phyloP scores from a whole-genome alignment of 352 stramenopile species.

The Globisporangium cystogenes region DNA sequence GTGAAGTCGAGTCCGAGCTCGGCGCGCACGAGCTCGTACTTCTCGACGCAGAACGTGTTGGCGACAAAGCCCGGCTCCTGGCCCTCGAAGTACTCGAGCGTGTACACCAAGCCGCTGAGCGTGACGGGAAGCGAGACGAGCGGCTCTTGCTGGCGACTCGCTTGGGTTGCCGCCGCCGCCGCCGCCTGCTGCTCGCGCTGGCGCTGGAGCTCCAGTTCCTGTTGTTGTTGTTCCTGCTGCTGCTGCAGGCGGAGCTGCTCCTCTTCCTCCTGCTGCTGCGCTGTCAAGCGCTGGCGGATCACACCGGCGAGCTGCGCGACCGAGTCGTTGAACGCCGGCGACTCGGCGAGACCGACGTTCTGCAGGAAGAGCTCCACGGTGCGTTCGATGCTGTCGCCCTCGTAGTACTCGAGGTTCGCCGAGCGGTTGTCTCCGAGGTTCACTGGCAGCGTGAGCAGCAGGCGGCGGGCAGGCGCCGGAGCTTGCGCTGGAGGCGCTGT shows the following conservation, averaged over 20 bases:
- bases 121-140: slow-evolving; percentile 58
- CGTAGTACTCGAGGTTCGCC: slow-evolving; percentile 57
- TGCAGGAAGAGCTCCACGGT: slow-evolving; percentile 65
- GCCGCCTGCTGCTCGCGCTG: background rate
- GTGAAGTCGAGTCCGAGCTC: slow-evolving; percentile 53
- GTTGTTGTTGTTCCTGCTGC: background rate
- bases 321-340: slow-evolving; percentile 38
- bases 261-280: slow-evolving; percentile 8
- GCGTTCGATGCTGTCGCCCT: slow-evolving; percentile 60
- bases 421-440: slow-evolving; percentile 41
- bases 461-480: slow-evolving; percentile 15
- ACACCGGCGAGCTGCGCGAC: slow-evolving; percentile 32
- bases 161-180: background rate
- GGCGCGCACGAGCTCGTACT: slow-evolving; percentile 46
- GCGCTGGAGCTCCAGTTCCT: slow-evolving; percentile 4
- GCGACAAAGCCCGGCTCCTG: slow-evolving; percentile 50
- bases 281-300: slow-evolving; percentile 26
- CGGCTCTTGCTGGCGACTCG: slow-evolving; percentile 10
- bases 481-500: slow-evolving; percentile 5
- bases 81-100: slow-evolving; percentile 62
- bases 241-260: slow-evolving; percentile 15
- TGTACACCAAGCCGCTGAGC: slow-evolving; percentile 41
- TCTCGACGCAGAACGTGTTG: slow-evolving; percentile 70
- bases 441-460: slow-evolving; percentile 41
- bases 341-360: slow-evolving; percentile 30